These are phyloP conservation scores for Chiua virens DNA, from an alignment of 768 basidiomycete genomes.

Conservation along the genomic window DNA sequence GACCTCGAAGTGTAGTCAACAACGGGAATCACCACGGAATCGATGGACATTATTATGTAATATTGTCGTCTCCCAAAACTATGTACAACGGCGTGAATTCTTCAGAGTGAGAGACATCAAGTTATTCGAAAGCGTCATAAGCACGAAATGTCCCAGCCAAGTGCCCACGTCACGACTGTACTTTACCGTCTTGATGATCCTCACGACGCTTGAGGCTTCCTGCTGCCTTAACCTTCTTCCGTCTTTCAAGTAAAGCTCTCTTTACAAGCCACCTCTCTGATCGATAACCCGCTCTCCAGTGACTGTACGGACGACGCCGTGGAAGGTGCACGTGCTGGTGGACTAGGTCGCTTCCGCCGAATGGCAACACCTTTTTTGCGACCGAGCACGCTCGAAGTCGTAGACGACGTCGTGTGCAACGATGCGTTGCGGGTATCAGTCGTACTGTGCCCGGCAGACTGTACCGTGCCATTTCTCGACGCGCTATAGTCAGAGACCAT, in stretches of 20 bases:
- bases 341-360: slow-evolving; percentile 20
- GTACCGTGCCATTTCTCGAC: slow-evolving; percentile 13
- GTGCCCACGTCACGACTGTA: not conserved
- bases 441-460: slow-evolving; percentile 7
- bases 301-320: slow-evolving; percentile 29
- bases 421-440: not conserved
- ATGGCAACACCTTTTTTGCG: slow-evolving; percentile 21
- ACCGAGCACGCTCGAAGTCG: slow-evolving; percentile 16
- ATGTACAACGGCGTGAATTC: no score
- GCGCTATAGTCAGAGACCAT: not conserved
- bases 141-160: not conserved
- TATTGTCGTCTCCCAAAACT: no score
- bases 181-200: not conserved
- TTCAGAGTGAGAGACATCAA: no score
- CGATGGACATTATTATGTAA: no score
- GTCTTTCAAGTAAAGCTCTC: slow-evolving; percentile 27
- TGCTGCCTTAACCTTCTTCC: slow-evolving; percentile 19
- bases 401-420: slow-evolving; percentile 2
- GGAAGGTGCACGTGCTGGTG: slow-evolving; percentile 21
- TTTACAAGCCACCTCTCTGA: slow-evolving; percentile 21
- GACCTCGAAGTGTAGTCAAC: no score
- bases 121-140: no score
- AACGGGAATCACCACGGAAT: no score
- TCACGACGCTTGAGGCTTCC: slow-evolving; percentile 1
- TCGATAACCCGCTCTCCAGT: slow-evolving; percentile 20